phyloP scores from a whole-genome alignment of 1,284 basidiomycete genomes.

The Lentinula novae-zelandiae region DNA sequence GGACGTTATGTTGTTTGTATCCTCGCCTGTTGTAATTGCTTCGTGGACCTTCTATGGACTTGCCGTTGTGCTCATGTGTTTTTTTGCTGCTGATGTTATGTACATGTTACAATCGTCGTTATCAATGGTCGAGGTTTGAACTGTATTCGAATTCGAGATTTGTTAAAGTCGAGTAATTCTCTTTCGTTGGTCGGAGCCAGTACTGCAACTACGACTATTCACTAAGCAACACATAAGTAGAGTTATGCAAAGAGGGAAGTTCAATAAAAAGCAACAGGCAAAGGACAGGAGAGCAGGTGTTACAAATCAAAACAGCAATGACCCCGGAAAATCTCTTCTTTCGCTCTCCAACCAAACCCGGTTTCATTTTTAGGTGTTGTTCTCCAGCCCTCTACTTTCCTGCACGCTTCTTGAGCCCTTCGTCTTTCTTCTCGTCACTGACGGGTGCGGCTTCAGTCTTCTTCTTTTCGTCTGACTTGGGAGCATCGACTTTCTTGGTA shows the following conservation, averaged over 20 bases:
- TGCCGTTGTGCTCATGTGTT: neutral
- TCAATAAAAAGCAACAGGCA: neutral
- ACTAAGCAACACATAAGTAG: neutral
- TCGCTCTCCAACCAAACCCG: neutral
- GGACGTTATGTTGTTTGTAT: neutral
- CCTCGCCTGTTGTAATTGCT: neutral
- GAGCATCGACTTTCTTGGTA: slow-evolving; percentile 70
- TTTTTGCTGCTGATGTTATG: neutral
- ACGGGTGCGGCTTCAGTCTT: slow-evolving; percentile 61
- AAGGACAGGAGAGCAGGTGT: slow-evolving; percentile 5
- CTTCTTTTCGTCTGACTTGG: slow-evolving; percentile 56
- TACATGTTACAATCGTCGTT: neutral
- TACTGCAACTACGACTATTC: neutral
- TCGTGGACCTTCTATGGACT: neutral
- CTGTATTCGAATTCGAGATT: neutral
- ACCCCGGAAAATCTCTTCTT: neutral
- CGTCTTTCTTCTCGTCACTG: slow-evolving; percentile 58
- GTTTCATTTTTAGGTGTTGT: neutral
- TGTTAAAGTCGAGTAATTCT: neutral
- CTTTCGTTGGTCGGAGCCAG: neutral
- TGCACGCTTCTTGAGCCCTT: slow-evolving; percentile 51
- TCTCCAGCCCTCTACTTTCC: slow-evolving; percentile 11
- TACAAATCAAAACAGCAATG: neutral
- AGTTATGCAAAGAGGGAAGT: neutral
- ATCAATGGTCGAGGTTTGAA: neutral